phyloP scores from a whole-genome alignment of 2,329 filamentous ascomycete species.

The Calonectria pseudoturangicola region DNA sequence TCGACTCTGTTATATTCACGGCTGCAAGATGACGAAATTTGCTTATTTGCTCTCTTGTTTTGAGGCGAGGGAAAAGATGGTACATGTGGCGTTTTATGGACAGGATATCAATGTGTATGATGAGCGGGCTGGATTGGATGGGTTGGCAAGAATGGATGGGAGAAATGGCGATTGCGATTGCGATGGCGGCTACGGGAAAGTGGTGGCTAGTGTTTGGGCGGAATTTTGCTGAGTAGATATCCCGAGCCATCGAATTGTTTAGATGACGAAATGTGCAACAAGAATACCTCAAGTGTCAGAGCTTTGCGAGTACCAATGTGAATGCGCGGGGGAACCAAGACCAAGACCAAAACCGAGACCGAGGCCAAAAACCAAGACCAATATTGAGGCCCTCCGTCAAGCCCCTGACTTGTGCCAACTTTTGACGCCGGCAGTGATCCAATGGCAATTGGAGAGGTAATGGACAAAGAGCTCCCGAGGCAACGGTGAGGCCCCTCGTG shows the following conservation, averaged over 20 bases:
- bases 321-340: conserved; percentile 5
- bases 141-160: conserved; percentile 34
- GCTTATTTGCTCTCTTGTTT: conserved; percentile 52
- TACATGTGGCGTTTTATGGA: conserved; percentile 52
- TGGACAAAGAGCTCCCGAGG: conserved; percentile 1
- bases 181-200: conserved; percentile 46
- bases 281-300: conserved; percentile 18
- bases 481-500: conserved; percentile 21
- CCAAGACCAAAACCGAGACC: conserved; percentile 4
- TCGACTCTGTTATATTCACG: conserved; percentile 53
- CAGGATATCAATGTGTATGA: conserved; percentile 46
- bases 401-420: conserved; percentile 32
- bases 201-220: conserved; percentile 39
- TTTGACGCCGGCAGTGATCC: conserved; percentile 17
- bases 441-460: conserved; percentile 14
- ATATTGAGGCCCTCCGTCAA: conserved; percentile 30
- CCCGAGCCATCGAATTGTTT: conserved; percentile 48
- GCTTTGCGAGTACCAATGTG: background rate
- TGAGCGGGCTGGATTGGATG: conserved; percentile 17
- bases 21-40: conserved; percentile 52
- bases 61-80: conserved; percentile 50
- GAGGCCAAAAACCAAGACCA: background rate
- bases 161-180: conserved; percentile 40
- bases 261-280: conserved; percentile 48
- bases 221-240: conserved; percentile 51